A percentile compares a stretch with the other conserved stretches of the same genome.
phyloP scores from a whole-genome alignment of 495 filamentous ascomycete species.

The Articulospora tetracladia region DNA sequence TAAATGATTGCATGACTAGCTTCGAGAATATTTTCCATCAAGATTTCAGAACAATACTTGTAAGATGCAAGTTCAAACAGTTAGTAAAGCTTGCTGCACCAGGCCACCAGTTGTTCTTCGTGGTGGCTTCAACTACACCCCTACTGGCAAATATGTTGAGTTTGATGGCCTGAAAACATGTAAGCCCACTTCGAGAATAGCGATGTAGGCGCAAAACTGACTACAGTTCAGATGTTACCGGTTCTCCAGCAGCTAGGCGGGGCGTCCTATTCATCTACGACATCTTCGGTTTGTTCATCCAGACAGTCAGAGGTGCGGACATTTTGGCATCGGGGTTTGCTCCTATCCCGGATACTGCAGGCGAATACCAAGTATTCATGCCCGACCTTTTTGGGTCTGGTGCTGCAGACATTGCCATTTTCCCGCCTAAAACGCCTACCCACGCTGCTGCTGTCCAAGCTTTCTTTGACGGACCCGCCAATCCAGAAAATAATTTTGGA shows the following conservation, averaged over 20 bases:
- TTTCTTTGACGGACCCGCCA: constrained; percentile 56
- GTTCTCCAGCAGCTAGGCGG: constrained; percentile 50
- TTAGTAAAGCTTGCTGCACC: constrained; percentile 62
- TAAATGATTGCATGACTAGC: no score
- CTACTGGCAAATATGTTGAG: constrained; percentile 58
- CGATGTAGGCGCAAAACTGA: not conserved
- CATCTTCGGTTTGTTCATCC: constrained; percentile 62
- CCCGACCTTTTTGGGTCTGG: constrained; percentile 63
- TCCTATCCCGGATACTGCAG: constrained; percentile 43
- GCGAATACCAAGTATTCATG: constrained; percentile 59
- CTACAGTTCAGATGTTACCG: constrained; percentile 47
- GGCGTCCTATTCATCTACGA: constrained; percentile 61
- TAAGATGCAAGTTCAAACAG: not conserved
- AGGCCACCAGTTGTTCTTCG: constrained; percentile 63
- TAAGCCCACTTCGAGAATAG: constrained; percentile 28
- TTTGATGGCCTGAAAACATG: constrained; percentile 65
- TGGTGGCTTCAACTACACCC: constrained; percentile 48
- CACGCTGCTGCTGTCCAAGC: constrained; percentile 69
- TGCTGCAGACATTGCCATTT: constrained; percentile 49
- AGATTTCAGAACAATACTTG: not conserved
- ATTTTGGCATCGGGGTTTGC: constrained; percentile 44
- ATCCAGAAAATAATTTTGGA: constrained; percentile 17
- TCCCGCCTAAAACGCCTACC: constrained; percentile 76
- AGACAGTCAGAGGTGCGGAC: constrained; percentile 65
- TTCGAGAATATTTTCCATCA: not conserved